Percentiles rank a stretch among this genome's conserved stretches.
Evolutionary conservation across 768 basidiomycete species (phyloP).

Genomic region (Suillus occidentalis): DNA sequence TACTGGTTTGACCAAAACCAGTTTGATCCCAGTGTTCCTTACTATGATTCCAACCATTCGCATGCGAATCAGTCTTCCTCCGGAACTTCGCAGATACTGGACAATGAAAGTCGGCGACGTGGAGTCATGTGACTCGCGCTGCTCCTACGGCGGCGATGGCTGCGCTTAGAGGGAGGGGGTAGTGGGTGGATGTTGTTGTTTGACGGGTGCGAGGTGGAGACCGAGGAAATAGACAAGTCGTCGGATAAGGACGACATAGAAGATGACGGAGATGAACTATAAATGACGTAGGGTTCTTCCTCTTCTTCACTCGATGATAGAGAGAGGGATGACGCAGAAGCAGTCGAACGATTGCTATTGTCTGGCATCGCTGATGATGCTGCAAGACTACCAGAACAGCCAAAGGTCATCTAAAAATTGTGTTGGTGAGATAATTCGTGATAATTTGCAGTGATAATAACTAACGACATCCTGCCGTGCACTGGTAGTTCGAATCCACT

Average conservation of each 20-base stretch:
- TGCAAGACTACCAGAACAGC: slow-evolving; percentile 12
- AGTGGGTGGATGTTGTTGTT: slow-evolving; percentile 12
- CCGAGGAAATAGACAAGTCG: slow-evolving; percentile 16
- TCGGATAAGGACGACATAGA: slow-evolving; percentile 34
- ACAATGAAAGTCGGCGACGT: slow-evolving; percentile 30
- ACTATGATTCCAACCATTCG: neutral
- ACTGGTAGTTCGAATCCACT: slow-evolving; percentile 36
- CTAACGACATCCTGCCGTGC: slow-evolving; percentile 27
- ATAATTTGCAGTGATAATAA: neutral
- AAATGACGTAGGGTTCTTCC: slow-evolving; percentile 34
- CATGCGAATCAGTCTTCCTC: slow-evolving; percentile 26
- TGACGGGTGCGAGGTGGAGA: slow-evolving; percentile 24
- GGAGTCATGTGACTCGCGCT: slow-evolving; percentile 34
- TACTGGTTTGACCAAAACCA: slow-evolving; percentile 7
- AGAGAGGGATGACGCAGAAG: slow-evolving; percentile 18
- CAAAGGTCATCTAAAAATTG: slow-evolving; percentile 20
- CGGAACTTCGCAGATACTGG: slow-evolving; percentile 33
- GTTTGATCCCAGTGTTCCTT: slow-evolving; percentile 9
- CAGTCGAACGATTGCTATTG: neutral
- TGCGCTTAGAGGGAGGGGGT: neutral
- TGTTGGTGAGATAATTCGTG: neutral
- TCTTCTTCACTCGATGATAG: slow-evolving; percentile 29
- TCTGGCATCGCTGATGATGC: neutral
- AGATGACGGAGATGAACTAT: slow-evolving; percentile 33
- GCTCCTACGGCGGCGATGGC: slow-evolving; percentile 31